phyloP scores from a whole-genome alignment of 208 protist genomes.

The Endotrypanum monterogeii region DNA sequence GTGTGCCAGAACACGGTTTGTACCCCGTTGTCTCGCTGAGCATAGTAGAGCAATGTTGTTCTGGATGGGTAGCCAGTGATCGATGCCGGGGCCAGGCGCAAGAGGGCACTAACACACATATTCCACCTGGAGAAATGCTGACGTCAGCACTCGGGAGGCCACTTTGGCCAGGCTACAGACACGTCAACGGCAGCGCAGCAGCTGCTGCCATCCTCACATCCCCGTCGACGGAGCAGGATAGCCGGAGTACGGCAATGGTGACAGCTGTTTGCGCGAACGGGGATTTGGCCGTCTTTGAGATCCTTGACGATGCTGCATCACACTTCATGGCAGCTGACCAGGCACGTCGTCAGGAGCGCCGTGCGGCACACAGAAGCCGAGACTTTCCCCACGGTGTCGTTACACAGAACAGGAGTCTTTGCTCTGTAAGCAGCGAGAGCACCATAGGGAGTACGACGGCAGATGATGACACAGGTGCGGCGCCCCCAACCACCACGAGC shows the following conservation, averaged over 20 bases:
- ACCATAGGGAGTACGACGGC: not conserved
- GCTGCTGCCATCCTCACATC: not conserved
- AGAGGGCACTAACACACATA: not conserved
- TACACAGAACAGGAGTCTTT: not conserved
- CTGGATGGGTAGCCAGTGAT: not conserved
- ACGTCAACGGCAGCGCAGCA: not conserved
- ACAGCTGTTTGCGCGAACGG: slow-evolving; percentile 30
- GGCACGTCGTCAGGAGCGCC: slow-evolving; percentile 6
- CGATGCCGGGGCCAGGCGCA: not conserved
- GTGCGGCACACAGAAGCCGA: not conserved
- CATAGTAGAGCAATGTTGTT: slow-evolving; percentile 10
- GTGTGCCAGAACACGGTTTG: slow-evolving; percentile 36
- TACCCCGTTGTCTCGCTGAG: slow-evolving; percentile 62
- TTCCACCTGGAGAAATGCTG: not conserved
- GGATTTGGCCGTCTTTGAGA: slow-evolving; percentile 21
- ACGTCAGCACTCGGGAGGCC: not conserved
- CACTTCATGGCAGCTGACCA: slow-evolving; percentile 28
- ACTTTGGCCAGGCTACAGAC: not conserved
- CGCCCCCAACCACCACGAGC: not conserved
- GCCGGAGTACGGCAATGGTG: not conserved
- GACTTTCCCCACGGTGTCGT: slow-evolving; percentile 3
- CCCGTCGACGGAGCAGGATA: not conserved
- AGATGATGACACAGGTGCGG: not conserved
- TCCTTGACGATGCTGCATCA: slow-evolving; percentile 25
- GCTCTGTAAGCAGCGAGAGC: slow-evolving; percentile 3